These are phyloP conservation scores for Scedosporium dehoogii DNA, from an alignment of 2,329 filamentous ascomycete genomes.

Conservation along the genomic window DNA sequence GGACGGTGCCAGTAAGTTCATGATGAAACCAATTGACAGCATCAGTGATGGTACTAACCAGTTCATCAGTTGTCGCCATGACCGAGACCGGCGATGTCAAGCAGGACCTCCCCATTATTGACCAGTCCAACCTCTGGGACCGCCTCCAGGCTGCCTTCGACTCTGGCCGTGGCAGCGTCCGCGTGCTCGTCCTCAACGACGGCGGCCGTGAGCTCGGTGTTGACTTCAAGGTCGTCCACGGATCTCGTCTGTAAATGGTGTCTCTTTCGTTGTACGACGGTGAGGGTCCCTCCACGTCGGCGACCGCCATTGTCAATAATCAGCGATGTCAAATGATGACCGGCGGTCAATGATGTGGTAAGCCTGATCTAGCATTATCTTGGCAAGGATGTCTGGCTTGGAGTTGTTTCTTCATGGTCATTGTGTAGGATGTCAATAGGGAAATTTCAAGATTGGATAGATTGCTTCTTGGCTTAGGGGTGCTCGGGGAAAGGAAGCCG, in stretches of 20 bases:
- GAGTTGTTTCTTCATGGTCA: neutral
- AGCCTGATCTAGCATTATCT: neutral
- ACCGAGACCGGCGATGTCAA: conserved; percentile 98
- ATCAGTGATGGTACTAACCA: conserved; percentile 13
- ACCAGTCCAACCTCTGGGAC: conserved; percentile 81
- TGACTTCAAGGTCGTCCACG: conserved; percentile 98
- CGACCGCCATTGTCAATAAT: neutral
- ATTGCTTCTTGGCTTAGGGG: neutral
- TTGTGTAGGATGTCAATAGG: conserved; percentile 3
- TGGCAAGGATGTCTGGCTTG: neutral
- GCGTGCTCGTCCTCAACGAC: conserved; percentile 92
- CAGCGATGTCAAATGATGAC: neutral
- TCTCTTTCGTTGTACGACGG: neutral
- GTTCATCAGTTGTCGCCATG: conserved; percentile 69
- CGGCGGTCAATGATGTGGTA: neutral
- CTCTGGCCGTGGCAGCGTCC: conserved; percentile 85
- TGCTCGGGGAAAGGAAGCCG: neutral
- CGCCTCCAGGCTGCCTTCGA: conserved; percentile 79
- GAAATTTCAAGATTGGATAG: conserved; percentile 2
- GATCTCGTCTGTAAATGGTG: conserved; percentile 48
- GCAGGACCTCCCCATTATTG: conserved; percentile 84
- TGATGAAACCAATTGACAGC: conserved; percentile 27
- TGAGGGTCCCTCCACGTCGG: neutral
- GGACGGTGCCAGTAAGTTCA: conserved; percentile 46
- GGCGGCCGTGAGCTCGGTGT: conserved; percentile 88